phyloP scores from a whole-genome alignment of 2,329 filamentous ascomycete genomes.

The Xylaria sp. region DNA sequence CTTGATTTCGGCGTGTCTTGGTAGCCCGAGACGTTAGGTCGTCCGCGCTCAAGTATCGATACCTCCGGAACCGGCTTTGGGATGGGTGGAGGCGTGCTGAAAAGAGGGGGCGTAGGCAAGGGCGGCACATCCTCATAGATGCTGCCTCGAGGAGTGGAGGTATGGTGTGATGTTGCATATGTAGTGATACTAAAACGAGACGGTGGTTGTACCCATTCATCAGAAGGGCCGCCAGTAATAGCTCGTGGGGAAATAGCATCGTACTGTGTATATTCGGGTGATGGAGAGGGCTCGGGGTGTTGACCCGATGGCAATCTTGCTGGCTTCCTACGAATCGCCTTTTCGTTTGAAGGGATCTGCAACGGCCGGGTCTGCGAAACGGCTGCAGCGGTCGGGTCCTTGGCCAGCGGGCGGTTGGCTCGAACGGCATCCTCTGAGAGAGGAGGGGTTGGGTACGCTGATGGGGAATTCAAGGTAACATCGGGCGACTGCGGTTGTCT shows the following conservation, averaged over 20 bases:
- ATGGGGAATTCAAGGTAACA: slow-evolving; percentile 31
- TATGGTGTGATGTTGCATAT: slow-evolving; percentile 64
- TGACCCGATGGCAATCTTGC: slow-evolving; percentile 45
- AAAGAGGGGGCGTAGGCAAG: slow-evolving; percentile 52
- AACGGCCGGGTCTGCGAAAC: slow-evolving; percentile 41
- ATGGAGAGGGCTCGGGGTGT: slow-evolving; percentile 50
- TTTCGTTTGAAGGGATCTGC: slow-evolving; percentile 48
- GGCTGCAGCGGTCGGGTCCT: slow-evolving; percentile 1
- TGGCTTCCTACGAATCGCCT: slow-evolving; percentile 60
- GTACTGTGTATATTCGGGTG: slow-evolving; percentile 52
- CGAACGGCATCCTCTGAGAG: slow-evolving; percentile 48
- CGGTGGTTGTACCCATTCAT: slow-evolving; percentile 62
- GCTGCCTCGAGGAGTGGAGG: slow-evolving; percentile 55
- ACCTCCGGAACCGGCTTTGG: slow-evolving; percentile 34
- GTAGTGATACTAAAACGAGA: slow-evolving; percentile 75
- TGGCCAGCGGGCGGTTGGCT: slow-evolving; percentile 29
- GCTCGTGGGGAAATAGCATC: slow-evolving; percentile 45
- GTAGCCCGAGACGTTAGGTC: slow-evolving; percentile 50
- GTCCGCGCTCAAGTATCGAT: slow-evolving; percentile 56
- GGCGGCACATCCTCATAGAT: slow-evolving; percentile 53
- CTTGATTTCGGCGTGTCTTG: slow-evolving; percentile 39
- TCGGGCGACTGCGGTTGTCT: slow-evolving; percentile 42
- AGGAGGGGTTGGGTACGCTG: slow-evolving; percentile 54
- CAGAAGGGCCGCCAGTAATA: slow-evolving; percentile 36
- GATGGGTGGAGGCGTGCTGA: slow-evolving; percentile 44